phyloP scores from a whole-genome alignment of 2,329 filamentous ascomycete species.

The Fusarium sp. region DNA sequence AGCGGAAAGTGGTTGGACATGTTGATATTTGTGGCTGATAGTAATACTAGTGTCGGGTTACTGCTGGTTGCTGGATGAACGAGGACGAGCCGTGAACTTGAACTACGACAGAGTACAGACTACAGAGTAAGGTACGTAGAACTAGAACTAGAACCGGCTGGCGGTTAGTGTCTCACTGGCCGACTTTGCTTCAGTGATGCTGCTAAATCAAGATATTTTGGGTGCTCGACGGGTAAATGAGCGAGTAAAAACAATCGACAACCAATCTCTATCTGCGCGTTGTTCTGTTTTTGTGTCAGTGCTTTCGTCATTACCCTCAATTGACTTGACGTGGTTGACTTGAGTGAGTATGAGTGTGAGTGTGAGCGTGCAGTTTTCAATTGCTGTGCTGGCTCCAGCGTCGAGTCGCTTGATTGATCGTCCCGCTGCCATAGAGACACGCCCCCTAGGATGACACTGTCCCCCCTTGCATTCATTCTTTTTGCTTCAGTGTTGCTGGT shows the following conservation, averaged over 20 bases:
- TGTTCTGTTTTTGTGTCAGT: conserved; percentile 41
- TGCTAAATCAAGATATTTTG: conserved; percentile 37
- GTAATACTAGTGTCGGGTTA: conserved; percentile 8
- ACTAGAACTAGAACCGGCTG: conserved; percentile 17
- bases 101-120: no score
- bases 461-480: conserved; percentile 34
- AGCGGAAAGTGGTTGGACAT: conserved; percentile 7
- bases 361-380: conserved; percentile 35
- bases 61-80: conserved; percentile 38
- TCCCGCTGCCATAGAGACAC: conserved; percentile 31
- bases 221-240: conserved; percentile 9
- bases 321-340: conserved; percentile 26
- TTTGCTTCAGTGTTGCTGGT: no score
- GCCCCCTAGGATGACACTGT: conserved; percentile 14
- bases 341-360: conserved; percentile 33
- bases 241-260: conserved; percentile 25
- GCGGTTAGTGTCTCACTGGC: conserved; percentile 11
- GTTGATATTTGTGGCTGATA: conserved; percentile 32
- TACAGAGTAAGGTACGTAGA: neutral
- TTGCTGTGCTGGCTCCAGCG: conserved; percentile 44
- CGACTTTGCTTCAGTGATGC: conserved; percentile 7
- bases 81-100: conserved; percentile 3
- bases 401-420: conserved; percentile 43
- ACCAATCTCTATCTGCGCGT: conserved; percentile 29
- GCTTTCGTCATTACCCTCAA: conserved; percentile 38